Percentiles rank a stretch among this genome's conserved stretches.
phyloP scores from a whole-genome alignment of 371 early-diverging fungal genomes.

The Haplosporangium sp. region DNA sequence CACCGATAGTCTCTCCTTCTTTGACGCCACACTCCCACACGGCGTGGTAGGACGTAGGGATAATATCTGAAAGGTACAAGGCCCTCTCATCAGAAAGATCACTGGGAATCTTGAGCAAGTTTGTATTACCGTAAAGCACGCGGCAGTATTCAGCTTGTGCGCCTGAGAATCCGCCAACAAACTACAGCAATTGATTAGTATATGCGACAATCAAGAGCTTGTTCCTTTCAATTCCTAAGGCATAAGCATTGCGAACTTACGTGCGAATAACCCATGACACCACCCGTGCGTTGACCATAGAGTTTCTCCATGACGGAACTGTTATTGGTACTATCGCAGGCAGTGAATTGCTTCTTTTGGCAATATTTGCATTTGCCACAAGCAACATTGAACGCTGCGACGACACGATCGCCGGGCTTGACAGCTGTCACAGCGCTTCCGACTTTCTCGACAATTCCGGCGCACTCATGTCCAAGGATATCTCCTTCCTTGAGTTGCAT shows the following conservation, averaged over 20 bases:
- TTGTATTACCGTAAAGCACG: conserved; percentile 68
- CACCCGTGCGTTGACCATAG: conserved; percentile 67
- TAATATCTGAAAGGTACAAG: conserved; percentile 67
- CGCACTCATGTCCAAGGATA: conserved; percentile 69
- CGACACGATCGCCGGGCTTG: conserved; percentile 67
- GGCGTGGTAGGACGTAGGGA: conserved; percentile 72
- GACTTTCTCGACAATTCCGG: conserved; percentile 66
- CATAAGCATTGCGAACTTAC: conserved; percentile 23
- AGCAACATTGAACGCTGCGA: conserved; percentile 64
- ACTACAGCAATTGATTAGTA: conserved; percentile 8
- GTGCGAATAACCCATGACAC: conserved; percentile 70
- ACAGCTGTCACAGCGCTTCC: conserved; percentile 59
- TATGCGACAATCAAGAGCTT: not conserved
- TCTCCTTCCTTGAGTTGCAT: conserved; percentile 63
- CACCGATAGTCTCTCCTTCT: conserved; percentile 63
- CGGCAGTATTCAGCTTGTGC: conserved; percentile 72
- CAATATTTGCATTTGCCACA: conserved; percentile 74
- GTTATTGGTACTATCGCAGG: conserved; percentile 68
- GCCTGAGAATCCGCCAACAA: conserved; percentile 58
- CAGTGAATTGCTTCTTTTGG: conserved; percentile 55
- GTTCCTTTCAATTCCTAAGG: not conserved
- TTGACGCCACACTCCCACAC: conserved; percentile 57
- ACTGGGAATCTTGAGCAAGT: conserved; percentile 66
- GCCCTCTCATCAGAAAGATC: conserved; percentile 66
- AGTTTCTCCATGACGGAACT: conserved; percentile 64